Percentiles rank a stretch among this genome's conserved stretches.
Conservation (phyloP, 2,329 filamentous ascomycete genomes). For the Neophaeococcomyces aloes region DNA sequence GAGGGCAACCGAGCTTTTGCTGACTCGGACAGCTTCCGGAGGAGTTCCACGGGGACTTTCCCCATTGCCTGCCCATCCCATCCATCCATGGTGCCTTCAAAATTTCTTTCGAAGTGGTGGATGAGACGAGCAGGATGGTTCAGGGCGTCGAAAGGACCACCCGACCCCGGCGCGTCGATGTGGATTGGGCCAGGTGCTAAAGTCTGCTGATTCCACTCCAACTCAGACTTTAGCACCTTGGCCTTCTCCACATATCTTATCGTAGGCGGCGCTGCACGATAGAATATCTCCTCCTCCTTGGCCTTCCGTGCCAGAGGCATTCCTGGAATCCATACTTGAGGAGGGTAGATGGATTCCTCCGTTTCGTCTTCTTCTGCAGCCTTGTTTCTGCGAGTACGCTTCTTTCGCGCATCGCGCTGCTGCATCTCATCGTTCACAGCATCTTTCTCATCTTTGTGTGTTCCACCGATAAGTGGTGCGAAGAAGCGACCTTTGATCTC, state of each 20-base stretch:
- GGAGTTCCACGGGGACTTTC: too few relatives aligned
- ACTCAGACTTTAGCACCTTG: neutral
- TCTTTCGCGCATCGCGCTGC: neutral
- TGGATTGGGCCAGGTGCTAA: neutral
- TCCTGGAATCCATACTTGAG: too few relatives aligned
- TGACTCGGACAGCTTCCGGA: too few relatives aligned
- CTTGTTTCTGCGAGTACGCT: neutral
- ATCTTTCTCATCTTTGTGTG: constrained; percentile 7
- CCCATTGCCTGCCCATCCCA: too few relatives aligned
- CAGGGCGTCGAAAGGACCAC: neutral
- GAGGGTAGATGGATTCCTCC: neutral
- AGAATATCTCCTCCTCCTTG: neutral
- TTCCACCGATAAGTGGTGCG: constrained; percentile 15
- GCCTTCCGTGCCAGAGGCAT: too few relatives aligned
- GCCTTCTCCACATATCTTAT: neutral
- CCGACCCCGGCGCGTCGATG: neutral
- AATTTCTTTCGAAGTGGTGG: too few relatives aligned
- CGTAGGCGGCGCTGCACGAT: too few relatives aligned
- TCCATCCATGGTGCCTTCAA: too few relatives aligned
- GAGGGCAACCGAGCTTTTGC: too few relatives aligned
- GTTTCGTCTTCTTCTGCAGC: neutral
- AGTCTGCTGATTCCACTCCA: neutral
- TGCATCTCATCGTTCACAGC: constrained; percentile 9
- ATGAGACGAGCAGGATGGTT: too few relatives aligned
- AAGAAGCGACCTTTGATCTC: neutral